These are phyloP conservation scores for Daldinia decipiens DNA, from an alignment of 495 filamentous ascomycete genomes.

Conservation along the genomic window DNA sequence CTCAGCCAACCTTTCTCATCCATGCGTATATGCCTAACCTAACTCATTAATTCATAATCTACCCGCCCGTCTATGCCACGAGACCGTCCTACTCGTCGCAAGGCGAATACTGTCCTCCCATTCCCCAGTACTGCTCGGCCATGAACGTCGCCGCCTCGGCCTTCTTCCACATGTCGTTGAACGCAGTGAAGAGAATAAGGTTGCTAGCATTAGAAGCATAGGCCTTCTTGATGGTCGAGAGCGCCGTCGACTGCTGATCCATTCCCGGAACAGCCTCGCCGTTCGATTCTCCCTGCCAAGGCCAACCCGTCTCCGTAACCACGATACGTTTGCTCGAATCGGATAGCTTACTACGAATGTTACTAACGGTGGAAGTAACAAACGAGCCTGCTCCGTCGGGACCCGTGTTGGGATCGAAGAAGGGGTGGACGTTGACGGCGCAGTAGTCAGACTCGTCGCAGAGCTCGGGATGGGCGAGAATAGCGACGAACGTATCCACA, in stretches of 20 bases:
- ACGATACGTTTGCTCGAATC: slow-evolving; percentile 53
- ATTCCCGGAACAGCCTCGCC: slow-evolving; percentile 69
- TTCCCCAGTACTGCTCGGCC: slow-evolving; percentile 80
- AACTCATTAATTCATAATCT: slow-evolving; percentile 29
- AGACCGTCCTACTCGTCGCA: slow-evolving; percentile 31
- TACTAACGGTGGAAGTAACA: slow-evolving; percentile 64
- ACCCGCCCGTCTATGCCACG: background rate
- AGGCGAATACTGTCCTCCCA: slow-evolving; percentile 53
- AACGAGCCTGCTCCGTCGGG: slow-evolving; percentile 72
- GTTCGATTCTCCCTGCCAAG: slow-evolving; percentile 70
- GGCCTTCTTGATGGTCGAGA: slow-evolving; percentile 67
- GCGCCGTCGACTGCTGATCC: slow-evolving; percentile 70
- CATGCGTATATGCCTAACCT: slow-evolving; percentile 34
- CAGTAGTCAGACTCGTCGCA: slow-evolving; percentile 81
- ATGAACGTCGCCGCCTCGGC: slow-evolving; percentile 69
- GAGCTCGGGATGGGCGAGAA: slow-evolving; percentile 71
- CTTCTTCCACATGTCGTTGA: slow-evolving; percentile 83
- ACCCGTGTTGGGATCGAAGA: slow-evolving; percentile 73
- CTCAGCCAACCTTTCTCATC: slow-evolving; percentile 39
- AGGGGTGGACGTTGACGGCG: slow-evolving; percentile 84
- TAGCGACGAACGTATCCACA: slow-evolving; percentile 78
- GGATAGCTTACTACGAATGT: slow-evolving; percentile 48
- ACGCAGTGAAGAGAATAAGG: slow-evolving; percentile 77
- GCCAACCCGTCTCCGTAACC: slow-evolving; percentile 87
- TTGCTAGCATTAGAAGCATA: slow-evolving; percentile 60